These are phyloP conservation scores for Auxenochlorella pyrenoidosa DNA, from an alignment of 139 green algal species.

Conservation along the genomic window DNA sequence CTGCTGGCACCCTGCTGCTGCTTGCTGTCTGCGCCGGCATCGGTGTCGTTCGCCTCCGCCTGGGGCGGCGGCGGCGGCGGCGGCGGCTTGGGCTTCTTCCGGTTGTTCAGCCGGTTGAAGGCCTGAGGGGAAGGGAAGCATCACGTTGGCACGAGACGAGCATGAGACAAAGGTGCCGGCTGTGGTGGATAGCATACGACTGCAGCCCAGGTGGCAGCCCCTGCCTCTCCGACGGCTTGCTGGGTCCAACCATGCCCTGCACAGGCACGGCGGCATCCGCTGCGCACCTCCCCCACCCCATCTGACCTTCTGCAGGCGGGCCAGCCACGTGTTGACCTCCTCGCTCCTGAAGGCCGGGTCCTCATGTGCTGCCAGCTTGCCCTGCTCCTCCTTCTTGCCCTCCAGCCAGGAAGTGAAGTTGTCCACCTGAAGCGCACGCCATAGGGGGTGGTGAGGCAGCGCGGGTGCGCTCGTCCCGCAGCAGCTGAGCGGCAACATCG, in stretches of 20 bases:
- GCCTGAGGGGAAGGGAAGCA: conserved; percentile 5
- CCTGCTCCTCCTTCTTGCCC: conserved; percentile 70
- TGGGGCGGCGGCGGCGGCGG: conserved; percentile 31
- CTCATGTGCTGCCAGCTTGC: conserved; percentile 65
- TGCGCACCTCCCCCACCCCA: neutral
- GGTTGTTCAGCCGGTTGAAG: conserved; percentile 73
- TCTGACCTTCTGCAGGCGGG: conserved; percentile 47
- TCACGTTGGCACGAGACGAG: too few relatives aligned
- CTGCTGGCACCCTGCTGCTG: neutral
- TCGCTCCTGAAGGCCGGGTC: conserved; percentile 64
- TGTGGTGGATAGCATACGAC: too few relatives aligned
- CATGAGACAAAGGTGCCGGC: neutral
- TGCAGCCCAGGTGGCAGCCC: too few relatives aligned
- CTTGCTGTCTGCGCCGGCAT: neutral
- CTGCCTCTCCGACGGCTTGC: neutral
- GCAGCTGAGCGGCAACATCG: too few relatives aligned
- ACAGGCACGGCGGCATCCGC: too few relatives aligned
- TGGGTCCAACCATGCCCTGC: neutral
- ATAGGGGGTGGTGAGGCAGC: neutral
- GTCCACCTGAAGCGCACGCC: conserved; percentile 47
- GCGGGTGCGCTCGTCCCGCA: too few relatives aligned
- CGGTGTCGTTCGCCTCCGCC: conserved; percentile 17
- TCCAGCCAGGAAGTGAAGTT: conserved; percentile 73
- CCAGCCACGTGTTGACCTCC: conserved; percentile 54
- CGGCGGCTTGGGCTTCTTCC: conserved; percentile 70